Conservation (phyloP, 768 basidiomycete genomes). For the Heimioporus sp. region DNA sequence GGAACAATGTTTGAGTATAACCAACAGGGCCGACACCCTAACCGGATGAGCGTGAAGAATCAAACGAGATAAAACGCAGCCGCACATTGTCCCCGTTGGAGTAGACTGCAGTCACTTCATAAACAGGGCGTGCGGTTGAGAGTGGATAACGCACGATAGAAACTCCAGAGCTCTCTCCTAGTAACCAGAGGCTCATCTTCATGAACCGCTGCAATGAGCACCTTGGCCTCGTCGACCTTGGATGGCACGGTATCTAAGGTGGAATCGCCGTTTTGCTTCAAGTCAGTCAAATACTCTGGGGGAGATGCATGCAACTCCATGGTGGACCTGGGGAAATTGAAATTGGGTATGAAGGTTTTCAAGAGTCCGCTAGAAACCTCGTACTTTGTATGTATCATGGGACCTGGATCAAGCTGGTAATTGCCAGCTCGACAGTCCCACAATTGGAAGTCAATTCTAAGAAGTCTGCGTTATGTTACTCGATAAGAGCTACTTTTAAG, state of each 20-base stretch:
- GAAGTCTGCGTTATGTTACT: too few species aligned
- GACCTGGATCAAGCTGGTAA: too few species aligned
- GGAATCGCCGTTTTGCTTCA: slow-evolving; percentile 9
- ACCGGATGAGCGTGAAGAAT: not conserved
- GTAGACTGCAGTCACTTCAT: slow-evolving; percentile 49
- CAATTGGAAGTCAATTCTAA: not conserved
- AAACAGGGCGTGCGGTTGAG: not conserved
- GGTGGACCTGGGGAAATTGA: slow-evolving; percentile 3
- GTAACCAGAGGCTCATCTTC: slow-evolving; percentile 69
- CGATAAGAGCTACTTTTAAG: too few species aligned
- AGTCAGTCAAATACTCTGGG: not conserved
- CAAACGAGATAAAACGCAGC: not conserved
- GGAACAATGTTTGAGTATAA: slow-evolving; percentile 74
- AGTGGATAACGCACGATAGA: slow-evolving; percentile 49
- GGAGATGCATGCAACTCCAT: slow-evolving; percentile 4
- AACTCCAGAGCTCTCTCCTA: slow-evolving; percentile 74
- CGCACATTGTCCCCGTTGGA: slow-evolving; percentile 80
- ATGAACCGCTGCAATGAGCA: slow-evolving; percentile 39
- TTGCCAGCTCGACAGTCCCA: not conserved
- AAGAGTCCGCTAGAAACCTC: not conserved
- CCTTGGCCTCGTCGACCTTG: slow-evolving; percentile 11
- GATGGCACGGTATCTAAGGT: slow-evolving; percentile 5
- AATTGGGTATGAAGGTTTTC: not conserved
- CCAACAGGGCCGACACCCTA: slow-evolving; percentile 68
- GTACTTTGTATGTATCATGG: not conserved